A percentile compares a stretch with the other conserved stretches of the same genome.
Evolutionary conservation across 129 eudicot genomes (phyloP).

Genomic region (Helianthus annuus): HanXRQr2.0-SUNRISE NC_035447.2:104580245-104580744

Average conservation of each 20-base stretch:
- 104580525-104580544: conserved; percentile 27
- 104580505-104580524: background rate
- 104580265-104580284: too few relatives aligned
- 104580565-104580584: conserved; percentile 72
- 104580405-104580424: too few relatives aligned
- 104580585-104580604: conserved; percentile 56
- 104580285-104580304: too few relatives aligned
- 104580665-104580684: background rate
- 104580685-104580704: conserved; percentile 46
- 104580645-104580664: background rate
- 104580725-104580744: conserved; percentile 54
- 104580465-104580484: background rate
- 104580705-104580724: conserved; percentile 73
- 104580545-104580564: conserved; percentile 75
- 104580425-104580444: too few relatives aligned
- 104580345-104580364: too few relatives aligned
- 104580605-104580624: conserved; percentile 59
- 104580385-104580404: too few relatives aligned
- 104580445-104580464: too few relatives aligned
- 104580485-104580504: background rate
- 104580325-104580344: too few relatives aligned
- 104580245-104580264: too few relatives aligned
- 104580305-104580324: too few relatives aligned
- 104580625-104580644: background rate
- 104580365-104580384: too few relatives aligned